Percentiles rank a stretch among this genome's conserved stretches.
Conservation (phyloP, 768 basidiomycete genomes). For the Serendipita vermifera region DNA sequence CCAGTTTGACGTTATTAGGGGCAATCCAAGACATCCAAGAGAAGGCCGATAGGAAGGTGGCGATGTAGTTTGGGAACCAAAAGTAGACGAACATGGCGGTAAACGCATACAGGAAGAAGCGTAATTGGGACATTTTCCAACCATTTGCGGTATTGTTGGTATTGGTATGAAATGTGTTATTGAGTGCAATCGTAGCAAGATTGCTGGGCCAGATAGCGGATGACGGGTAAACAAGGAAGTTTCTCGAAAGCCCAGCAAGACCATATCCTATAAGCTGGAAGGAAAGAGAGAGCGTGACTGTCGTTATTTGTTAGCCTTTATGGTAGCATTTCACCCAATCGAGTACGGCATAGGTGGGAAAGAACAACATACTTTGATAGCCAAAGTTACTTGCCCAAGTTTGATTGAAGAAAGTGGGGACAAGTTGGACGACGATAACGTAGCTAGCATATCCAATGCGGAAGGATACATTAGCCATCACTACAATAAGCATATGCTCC, state of each 20-base stretch:
- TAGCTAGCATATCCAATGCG: background rate
- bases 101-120: background rate
- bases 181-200: conserved; percentile 3
- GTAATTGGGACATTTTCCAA: conserved; percentile 22
- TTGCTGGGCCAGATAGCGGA: background rate
- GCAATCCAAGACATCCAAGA: background rate
- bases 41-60: conserved; percentile 47
- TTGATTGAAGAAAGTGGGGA: background rate
- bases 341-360: background rate
- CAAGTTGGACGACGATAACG: background rate
- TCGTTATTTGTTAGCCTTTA: too few relatives aligned
- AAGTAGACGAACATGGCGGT: conserved; percentile 16
- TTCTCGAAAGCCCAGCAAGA: background rate
- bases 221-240: conserved; percentile 7
- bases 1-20: conserved; percentile 13
- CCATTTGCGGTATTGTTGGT: conserved; percentile 3
- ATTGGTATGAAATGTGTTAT: background rate
- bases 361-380: too few relatives aligned
- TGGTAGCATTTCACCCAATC: conserved; percentile 11
- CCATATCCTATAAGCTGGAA: conserved; percentile 1
- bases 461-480: background rate
- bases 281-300: background rate
- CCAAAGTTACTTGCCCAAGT: background rate
- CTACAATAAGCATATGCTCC: conserved; percentile 3
- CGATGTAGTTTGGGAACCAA: conserved; percentile 37